Evolutionary conservation across 495 filamentous ascomycete genomes (phyloP), one percentile per base, ranked within the genome.

Genomic region (Filosporella fistucella): DNA sequence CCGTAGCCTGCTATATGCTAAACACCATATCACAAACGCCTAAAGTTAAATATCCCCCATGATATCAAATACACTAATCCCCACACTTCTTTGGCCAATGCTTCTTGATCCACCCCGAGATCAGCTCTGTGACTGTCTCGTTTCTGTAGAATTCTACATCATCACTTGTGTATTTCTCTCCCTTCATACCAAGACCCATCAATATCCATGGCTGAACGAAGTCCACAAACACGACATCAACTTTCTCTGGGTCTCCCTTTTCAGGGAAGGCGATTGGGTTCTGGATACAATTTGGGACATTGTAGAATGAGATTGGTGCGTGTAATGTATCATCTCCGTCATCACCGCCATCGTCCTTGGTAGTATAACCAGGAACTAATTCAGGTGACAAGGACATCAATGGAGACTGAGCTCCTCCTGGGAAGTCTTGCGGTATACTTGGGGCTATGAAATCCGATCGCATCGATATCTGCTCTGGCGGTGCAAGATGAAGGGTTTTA

Each of bases 251-350:
- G 12, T 75, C 68, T 1, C 62, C 61, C 14, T 58, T 52, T 8
- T 46, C 55, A 1, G 77, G 66, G 48, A 88, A 81, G 1, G 59
- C 67, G 26, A 86, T 70, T 37, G 82, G 60, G 1, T 81, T 62
- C 57, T 88, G 85, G 50, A 97, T 80, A 60, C 82, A 85, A 59
- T 95, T 95, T 1, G 91, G 91, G 11, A 93, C 77, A 3, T 64
- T 59, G 63, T 93, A 90, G 61, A 86, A 88, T 21, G 74, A 63
- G 32, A 96, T 82, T 5, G 74, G 72, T 0, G 75, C 67, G 57
- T 97, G 93, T 1, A 96, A 55, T 0, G 91, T 91, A 61, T 98
- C 93, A 61, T 98, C 93, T 40, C 93, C 94, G 52, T 93, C 85
- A n/a, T 68, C 61, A 33, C 91, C 89, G 1, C 76, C 80, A 56